phyloP scores from a whole-genome alignment of 306 rosid species.

The Cicer cuneatum region DNA sequence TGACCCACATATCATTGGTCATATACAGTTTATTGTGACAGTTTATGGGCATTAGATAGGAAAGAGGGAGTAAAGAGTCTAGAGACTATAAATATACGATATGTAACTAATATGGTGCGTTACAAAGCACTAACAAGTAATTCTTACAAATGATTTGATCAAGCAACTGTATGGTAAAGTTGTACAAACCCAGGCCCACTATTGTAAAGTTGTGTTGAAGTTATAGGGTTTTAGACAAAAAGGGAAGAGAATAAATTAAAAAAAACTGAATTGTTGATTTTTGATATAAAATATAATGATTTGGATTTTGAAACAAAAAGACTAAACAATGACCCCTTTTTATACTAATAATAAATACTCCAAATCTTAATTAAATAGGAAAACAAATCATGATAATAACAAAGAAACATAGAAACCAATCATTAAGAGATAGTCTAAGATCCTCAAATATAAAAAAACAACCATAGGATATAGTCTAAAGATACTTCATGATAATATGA shows the following conservation, averaged over 20 bases:
- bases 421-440: background rate
- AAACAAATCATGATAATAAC: background rate
- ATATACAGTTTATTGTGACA: background rate
- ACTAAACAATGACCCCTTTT: background rate
- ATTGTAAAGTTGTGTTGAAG: background rate
- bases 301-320: background rate
- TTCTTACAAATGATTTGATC: background rate
- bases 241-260: background rate
- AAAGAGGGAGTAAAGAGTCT: background rate
- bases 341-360: background rate
- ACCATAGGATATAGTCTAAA: background rate
- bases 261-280: background rate
- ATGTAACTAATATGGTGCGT: background rate
- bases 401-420: background rate
- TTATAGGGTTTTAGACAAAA: background rate
- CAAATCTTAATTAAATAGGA: background rate
- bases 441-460: background rate
- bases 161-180: background rate
- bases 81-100: conserved; percentile 12
- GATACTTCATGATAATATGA: background rate
- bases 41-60: background rate
- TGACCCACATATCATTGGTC: background rate
- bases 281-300: background rate
- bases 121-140: background rate
- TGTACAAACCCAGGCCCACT: background rate